Base-by-base conservation (phyloP, 352 stramenopile genomes). In the Pythium rishiriense region DNA sequence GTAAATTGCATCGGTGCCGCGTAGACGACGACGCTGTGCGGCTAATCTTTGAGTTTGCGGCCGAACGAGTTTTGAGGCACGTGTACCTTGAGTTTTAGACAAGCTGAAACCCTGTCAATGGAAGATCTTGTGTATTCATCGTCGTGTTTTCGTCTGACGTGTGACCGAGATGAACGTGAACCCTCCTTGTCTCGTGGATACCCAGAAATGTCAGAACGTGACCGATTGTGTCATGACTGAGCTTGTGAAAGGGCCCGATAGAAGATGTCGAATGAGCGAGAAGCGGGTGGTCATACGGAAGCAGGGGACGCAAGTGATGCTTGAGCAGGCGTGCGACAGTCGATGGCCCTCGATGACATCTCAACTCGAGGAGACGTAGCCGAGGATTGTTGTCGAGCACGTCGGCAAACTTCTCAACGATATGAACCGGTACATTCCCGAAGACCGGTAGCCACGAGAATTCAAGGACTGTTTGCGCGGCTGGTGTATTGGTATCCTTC, bases 61-160 rank as follows among this genome's bases (percentile, higher is more conserved):
- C 60, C 7, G 31, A 57, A 17, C 60, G 51, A 0, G 52, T 67
- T 7, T 4, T 33, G 41, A 50, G 60, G 0, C 51, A 24, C n/a
- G 60, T 67, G 11, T 48, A 67, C 17, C 7, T 67, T 7, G 60
- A 67, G 4, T 67, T 58, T 41, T 67, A 66, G 59, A 55, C 28
- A 10, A 39, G 33, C 31, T 39, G 33, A 17, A 11, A 6, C 6
- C 31, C 33, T 3, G 11, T 39, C 33, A 39, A 39, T 39, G 9
- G n/a, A n/a, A n/a, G n/a, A n/a, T n/a, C n/a, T n/a, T n/a, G n/a
- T n/a, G n/a, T n/a, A n/a, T n/a, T n/a, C n/a, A n/a, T n/a, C n/a
- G n/a, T n/a, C n/a, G n/a, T n/a, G n/a, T n/a, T n/a, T n/a, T n/a
- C n/a, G 17, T 39, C 7, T 14, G 10, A 2, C 11, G 9, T 39